These are phyloP conservation scores for Taphrina populina DNA, from an alignment of 1,139 yeast genomes.

Conservation along the genomic window DNA sequence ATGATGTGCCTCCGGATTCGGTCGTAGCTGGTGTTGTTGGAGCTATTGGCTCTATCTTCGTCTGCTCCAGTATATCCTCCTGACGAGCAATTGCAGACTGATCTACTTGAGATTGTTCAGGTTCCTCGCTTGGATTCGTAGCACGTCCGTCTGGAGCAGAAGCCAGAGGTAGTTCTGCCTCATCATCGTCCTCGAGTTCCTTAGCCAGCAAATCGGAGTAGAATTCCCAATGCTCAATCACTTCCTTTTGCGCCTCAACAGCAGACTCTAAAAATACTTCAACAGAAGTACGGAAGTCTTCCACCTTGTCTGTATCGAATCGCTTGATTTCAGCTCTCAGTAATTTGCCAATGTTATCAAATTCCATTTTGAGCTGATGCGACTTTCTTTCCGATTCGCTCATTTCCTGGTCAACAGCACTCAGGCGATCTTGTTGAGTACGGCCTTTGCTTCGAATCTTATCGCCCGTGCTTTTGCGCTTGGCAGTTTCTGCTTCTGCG, in stretches of 20 bases:
- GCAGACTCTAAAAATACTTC: slow-evolving; percentile 89
- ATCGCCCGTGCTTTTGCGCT: slow-evolving; percentile 53
- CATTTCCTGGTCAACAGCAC: slow-evolving; percentile 57
- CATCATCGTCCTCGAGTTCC: slow-evolving; percentile 37
- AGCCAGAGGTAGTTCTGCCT: slow-evolving; percentile 32
- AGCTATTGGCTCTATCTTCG: slow-evolving; percentile 6
- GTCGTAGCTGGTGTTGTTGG: slow-evolving; percentile 1
- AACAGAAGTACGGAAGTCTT: slow-evolving; percentile 83
- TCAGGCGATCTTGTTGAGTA: slow-evolving; percentile 64
- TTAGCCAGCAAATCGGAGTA: slow-evolving; percentile 12
- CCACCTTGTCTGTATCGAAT: slow-evolving; percentile 74
- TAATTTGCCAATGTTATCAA: slow-evolving; percentile 60
- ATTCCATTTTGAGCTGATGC: slow-evolving; percentile 56
- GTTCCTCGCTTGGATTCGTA: neutral
- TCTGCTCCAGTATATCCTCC: slow-evolving; percentile 2
- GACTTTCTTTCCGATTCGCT: slow-evolving; percentile 60
- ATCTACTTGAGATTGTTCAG: neutral
- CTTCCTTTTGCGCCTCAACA: slow-evolving; percentile 83
- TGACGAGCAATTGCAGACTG: neutral
- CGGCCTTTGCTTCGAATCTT: slow-evolving; percentile 58
- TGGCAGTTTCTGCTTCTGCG: slow-evolving; percentile 53
- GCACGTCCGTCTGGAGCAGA: neutral
- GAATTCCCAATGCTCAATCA: slow-evolving; percentile 41
- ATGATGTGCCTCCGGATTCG: neutral
- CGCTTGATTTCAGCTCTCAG: slow-evolving; percentile 66